Evolutionary conservation across 352 stramenopile species (phyloP).

Genomic region (Globisporangium nagaii): DNA sequence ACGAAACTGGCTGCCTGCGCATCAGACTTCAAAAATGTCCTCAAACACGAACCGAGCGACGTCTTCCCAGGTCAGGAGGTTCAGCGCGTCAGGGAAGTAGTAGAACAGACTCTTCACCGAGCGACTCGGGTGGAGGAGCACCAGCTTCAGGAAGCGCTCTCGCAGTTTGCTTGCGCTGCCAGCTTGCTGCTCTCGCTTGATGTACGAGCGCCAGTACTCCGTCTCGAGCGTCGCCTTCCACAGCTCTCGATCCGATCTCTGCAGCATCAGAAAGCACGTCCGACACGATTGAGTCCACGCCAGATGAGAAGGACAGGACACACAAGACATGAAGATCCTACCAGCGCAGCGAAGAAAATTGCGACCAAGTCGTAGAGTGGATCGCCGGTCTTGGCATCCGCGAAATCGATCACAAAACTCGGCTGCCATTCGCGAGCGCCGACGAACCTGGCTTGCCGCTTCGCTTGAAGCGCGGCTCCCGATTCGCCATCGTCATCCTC

Average conservation of each 20-base stretch:
- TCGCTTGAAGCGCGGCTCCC: conserved; percentile 22
- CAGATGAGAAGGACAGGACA: not conserved
- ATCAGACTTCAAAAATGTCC: conserved; percentile 36
- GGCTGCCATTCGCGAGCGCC: conserved; percentile 53
- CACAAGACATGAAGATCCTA: conserved; percentile 20
- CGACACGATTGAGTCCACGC: no score
- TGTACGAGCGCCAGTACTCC: conserved; percentile 73
- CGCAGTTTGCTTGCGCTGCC: conserved; percentile 16
- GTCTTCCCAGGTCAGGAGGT: conserved; percentile 46
- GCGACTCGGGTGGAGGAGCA: conserved; percentile 73
- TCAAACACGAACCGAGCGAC: conserved; percentile 59
- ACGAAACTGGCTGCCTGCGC: not conserved
- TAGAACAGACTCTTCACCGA: conserved; percentile 66
- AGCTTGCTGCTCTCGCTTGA: conserved; percentile 27
- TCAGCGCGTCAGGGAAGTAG: conserved; percentile 45
- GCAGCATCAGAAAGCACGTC: conserved; percentile 9
- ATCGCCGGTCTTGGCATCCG: conserved; percentile 81
- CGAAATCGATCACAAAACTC: conserved; percentile 81
- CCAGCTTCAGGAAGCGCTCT: conserved; percentile 69
- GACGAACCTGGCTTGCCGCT: conserved; percentile 42
- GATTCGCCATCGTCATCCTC: conserved; percentile 20
- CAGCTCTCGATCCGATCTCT: conserved; percentile 66
- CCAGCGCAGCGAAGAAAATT: conserved; percentile 73
- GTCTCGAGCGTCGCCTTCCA: conserved; percentile 53
- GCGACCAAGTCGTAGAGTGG: conserved; percentile 83